Percentiles rank a stretch among this genome's conserved stretches.
Conservation (phyloP, 345 rosid genomes). For the Adansonia digitata region DNA sequence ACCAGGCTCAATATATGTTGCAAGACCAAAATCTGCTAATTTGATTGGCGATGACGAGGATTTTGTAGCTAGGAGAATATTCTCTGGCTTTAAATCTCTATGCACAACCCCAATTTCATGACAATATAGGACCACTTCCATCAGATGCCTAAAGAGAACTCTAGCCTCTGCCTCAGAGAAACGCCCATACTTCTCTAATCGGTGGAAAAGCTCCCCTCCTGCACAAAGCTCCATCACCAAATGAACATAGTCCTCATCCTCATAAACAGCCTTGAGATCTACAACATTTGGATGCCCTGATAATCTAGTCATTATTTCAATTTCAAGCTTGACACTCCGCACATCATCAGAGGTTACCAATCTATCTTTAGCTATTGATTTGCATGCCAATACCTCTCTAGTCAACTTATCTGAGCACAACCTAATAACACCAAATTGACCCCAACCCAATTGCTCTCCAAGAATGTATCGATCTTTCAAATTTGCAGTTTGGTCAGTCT, state of each 20-base stretch:
- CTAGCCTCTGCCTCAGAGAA: constrained; percentile 52
- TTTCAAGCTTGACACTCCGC: constrained; percentile 56
- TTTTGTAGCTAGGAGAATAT: constrained; percentile 55
- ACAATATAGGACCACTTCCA: constrained; percentile 57
- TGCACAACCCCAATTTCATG: constrained; percentile 65
- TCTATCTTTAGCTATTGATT: constrained; percentile 59
- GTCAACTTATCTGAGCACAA: constrained; percentile 53
- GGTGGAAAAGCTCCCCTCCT: constrained; percentile 66
- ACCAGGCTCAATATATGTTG: constrained; percentile 60
- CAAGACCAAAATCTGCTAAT: constrained; percentile 72
- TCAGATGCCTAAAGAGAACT: constrained; percentile 53
- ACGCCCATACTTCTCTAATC: constrained; percentile 50
- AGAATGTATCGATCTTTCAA: constrained; percentile 47
- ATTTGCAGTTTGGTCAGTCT: constrained; percentile 35
- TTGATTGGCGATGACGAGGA: constrained; percentile 55
- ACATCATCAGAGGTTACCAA: constrained; percentile 52
- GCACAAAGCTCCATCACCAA: constrained; percentile 76
- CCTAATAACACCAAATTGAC: constrained; percentile 66
- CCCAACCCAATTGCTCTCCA: constrained; percentile 65
- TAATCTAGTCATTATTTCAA: constrained; percentile 62
- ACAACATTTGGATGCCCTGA: constrained; percentile 74
- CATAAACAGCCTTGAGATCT: constrained; percentile 63
- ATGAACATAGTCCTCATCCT: constrained; percentile 57
- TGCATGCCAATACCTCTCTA: constrained; percentile 59
- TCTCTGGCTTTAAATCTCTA: constrained; percentile 68